A percentile compares a stretch with the other conserved stretches of the same genome.
Evolutionary conservation across 2,329 filamentous ascomycete genomes (phyloP).

Genomic region (Phyllosticta citribraziliensis): DNA sequence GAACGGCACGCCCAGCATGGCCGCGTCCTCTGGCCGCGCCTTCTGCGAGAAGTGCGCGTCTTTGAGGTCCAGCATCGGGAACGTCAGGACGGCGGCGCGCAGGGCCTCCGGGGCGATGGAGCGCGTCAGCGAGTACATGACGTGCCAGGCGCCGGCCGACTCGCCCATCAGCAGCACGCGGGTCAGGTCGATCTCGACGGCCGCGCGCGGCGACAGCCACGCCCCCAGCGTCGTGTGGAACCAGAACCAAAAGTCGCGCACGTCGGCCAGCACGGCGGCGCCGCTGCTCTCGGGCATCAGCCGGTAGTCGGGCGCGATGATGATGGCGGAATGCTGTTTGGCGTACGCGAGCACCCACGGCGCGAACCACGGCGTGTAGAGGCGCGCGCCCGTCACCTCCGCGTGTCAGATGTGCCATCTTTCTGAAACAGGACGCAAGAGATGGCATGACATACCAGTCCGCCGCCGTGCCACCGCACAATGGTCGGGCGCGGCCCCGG

Average conservation of each 20-base stretch:
- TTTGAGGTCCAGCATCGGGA: conserved; percentile 2
- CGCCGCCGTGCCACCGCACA: conserved; percentile 37
- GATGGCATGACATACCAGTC: conserved; percentile 24
- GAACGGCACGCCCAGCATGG: conserved; percentile 3
- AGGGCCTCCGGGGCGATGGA: background rate
- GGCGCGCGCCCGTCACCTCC: conserved; percentile 20
- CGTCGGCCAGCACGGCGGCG: conserved; percentile 37
- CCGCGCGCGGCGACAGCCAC: conserved; percentile 11
- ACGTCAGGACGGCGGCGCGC: background rate
- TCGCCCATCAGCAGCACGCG: conserved; percentile 26
- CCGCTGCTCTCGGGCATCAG: conserved; percentile 41
- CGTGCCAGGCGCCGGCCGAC: conserved; percentile 30
- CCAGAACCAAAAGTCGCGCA: conserved; percentile 42
- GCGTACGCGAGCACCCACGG: conserved; percentile 30
- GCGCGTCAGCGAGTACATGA: conserved; percentile 19
- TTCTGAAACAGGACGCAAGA: background rate
- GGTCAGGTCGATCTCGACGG: conserved; percentile 18
- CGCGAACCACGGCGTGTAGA: conserved; percentile 22
- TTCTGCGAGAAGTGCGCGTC: conserved; percentile 15
- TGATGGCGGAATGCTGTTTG: conserved; percentile 32
- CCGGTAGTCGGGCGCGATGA: conserved; percentile 41
- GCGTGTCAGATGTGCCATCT: background rate
- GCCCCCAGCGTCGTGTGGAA: conserved; percentile 18
- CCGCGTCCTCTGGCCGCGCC: background rate
- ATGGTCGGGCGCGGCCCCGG: conserved; percentile 24